Evolutionary conservation across 2,329 filamentous ascomycete species (phyloP).

Genomic region (Tricladium varicosporioides): DNA sequence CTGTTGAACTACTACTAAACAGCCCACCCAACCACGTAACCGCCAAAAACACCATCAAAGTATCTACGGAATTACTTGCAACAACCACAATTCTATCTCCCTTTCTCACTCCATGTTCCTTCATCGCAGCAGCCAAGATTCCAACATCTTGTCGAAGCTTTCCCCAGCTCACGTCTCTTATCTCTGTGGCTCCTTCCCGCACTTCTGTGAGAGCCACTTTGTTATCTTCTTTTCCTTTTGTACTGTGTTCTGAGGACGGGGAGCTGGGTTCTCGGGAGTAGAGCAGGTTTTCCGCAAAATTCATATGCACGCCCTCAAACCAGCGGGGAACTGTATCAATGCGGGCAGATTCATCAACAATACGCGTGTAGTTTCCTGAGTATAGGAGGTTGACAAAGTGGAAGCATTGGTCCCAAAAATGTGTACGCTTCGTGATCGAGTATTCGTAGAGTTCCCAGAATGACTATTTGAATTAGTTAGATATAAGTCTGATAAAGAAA

Average conservation of each 20-base stretch:
- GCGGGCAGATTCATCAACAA: constrained; percentile 67
- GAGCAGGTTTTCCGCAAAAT: constrained; percentile 79
- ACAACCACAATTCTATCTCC: constrained; percentile 77
- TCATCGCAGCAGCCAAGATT: constrained; percentile 63
- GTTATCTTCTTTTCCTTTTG: constrained; percentile 64
- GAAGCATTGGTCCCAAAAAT: constrained; percentile 68
- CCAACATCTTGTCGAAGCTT: constrained; percentile 61
- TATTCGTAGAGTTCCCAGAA: constrained; percentile 70
- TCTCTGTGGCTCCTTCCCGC: constrained; percentile 57
- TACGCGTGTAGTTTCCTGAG: constrained; percentile 53
- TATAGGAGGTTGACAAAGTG: constrained; percentile 59
- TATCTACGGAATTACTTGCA: constrained; percentile 72
- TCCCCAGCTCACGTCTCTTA: constrained; percentile 62
- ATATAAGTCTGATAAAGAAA: no score
- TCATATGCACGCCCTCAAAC: constrained; percentile 73
- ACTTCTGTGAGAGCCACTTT: constrained; percentile 72
- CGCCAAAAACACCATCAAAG: constrained; percentile 68
- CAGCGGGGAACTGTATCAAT: constrained; percentile 73
- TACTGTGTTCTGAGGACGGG: constrained; percentile 47
- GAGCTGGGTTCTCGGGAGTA: constrained; percentile 49
- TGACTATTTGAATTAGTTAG: constrained; percentile 41
- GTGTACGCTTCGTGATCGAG: constrained; percentile 58
- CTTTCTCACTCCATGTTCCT: constrained; percentile 60
- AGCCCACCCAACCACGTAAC: constrained; percentile 68
- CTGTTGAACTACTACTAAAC: constrained; percentile 75